Conservation (phyloP, 176 grass and related monocot genomes). For the Hyparrhenia diplandra region DNA sequence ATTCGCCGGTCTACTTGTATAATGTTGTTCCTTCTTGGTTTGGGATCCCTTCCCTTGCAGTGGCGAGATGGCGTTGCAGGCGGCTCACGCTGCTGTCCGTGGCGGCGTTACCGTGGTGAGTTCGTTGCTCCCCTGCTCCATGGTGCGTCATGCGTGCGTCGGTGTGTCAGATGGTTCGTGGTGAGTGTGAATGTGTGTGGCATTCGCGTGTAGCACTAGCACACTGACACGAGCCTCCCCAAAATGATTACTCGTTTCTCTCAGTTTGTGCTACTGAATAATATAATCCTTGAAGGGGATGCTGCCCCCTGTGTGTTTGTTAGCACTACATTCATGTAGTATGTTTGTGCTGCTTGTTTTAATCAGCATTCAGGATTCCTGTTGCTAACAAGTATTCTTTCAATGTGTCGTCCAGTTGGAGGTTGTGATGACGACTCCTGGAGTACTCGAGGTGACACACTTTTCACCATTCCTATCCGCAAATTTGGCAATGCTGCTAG, state of each 20-base stretch:
- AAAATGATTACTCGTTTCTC: background rate
- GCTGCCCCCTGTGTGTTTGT: background rate
- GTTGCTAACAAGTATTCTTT: background rate
- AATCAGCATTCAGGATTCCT: background rate
- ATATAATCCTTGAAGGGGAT: background rate
- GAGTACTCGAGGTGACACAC: slow-evolving; percentile 59
- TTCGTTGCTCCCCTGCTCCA: background rate
- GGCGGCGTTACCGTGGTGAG: slow-evolving; percentile 85
- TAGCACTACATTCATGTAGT: background rate
- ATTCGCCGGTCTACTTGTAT: background rate
- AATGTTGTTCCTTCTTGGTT: background rate
- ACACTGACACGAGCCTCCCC: too few relatives aligned
- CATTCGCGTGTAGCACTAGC: too few relatives aligned
- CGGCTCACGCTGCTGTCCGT: slow-evolving; percentile 59
- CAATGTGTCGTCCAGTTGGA: slow-evolving; percentile 61
- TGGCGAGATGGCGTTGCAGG: slow-evolving; percentile 52
- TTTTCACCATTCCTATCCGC: background rate
- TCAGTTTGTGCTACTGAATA: background rate
- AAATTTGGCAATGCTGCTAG: background rate
- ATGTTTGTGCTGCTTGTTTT: background rate
- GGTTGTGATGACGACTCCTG: slow-evolving; percentile 74
- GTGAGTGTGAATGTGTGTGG: too few relatives aligned
- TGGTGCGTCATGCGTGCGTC: background rate
- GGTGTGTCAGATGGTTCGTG: background rate
- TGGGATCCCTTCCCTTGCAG: slow-evolving; percentile 32